phyloP scores from a whole-genome alignment of 2,329 filamentous ascomycete genomes.

The Cladosporium sp. region DNA sequence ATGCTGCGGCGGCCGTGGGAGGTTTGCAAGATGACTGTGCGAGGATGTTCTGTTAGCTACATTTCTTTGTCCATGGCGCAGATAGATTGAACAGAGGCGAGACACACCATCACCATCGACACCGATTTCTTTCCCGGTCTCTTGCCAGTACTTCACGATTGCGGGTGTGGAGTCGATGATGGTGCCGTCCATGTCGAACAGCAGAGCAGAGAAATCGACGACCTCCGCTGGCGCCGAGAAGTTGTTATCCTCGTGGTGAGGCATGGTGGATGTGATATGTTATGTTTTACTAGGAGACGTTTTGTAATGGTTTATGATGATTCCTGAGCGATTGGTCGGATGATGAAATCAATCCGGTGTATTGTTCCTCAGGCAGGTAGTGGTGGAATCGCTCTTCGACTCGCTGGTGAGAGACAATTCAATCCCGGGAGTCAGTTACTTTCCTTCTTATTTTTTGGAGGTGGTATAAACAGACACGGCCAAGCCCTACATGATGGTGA shows the following conservation, averaged over 20 bases:
- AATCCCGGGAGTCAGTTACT: background rate
- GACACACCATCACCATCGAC: conserved; percentile 40
- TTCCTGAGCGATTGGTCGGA: background rate
- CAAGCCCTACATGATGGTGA: background rate
- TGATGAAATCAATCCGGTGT: too few species aligned
- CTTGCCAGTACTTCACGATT: conserved; percentile 73
- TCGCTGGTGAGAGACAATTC: background rate
- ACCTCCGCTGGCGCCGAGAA: conserved; percentile 40
- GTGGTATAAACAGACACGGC: background rate
- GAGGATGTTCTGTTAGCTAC: too few species aligned
- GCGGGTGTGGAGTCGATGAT: conserved; percentile 78
- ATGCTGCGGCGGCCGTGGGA: conserved; percentile 89
- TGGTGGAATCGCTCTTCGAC: too few species aligned
- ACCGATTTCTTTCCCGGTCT: conserved; percentile 75
- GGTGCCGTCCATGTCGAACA: conserved; percentile 78
- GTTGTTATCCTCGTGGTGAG: conserved; percentile 26
- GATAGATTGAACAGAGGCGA: too few species aligned
- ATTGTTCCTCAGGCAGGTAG: too few species aligned
- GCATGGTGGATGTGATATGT: conserved; percentile 16
- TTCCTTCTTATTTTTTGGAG: background rate
- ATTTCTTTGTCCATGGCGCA: too few species aligned
- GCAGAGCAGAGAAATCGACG: conserved; percentile 42
- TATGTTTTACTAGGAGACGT: background rate
- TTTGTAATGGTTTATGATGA: background rate
- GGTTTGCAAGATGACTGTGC: conserved; percentile 67